These are phyloP conservation scores for Fusarium zealandicum DNA, from an alignment of 2,329 filamentous ascomycete genomes.

Conservation along the genomic window DNA sequence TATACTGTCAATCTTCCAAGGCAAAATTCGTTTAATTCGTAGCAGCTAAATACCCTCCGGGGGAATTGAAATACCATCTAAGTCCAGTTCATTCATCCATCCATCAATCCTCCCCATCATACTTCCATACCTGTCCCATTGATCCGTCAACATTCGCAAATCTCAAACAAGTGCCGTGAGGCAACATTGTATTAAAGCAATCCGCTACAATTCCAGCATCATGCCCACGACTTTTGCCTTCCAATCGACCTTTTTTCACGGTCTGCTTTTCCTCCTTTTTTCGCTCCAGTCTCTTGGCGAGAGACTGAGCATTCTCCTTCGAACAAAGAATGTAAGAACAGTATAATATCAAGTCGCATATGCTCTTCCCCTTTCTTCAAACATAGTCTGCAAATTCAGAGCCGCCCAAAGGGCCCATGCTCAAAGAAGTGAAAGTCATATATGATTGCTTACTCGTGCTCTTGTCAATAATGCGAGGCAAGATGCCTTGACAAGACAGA, in stretches of 20 bases:
- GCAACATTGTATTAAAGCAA: slow-evolving; percentile 53
- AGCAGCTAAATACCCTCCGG: slow-evolving; percentile 31
- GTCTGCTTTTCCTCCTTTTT: too few species aligned
- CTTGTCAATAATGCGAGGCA: too few species aligned
- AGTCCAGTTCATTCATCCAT: slow-evolving; percentile 1
- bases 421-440: slow-evolving; percentile 29
- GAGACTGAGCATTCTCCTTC: not conserved
- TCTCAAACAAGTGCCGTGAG: slow-evolving; percentile 55
- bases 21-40: slow-evolving; percentile 31
- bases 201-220: slow-evolving; percentile 28
- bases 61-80: slow-evolving; percentile 33
- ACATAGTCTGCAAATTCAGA: slow-evolving; percentile 35
- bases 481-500: not conserved
- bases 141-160: slow-evolving; percentile 21
- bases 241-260: not conserved
- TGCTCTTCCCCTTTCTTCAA: slow-evolving; percentile 30
- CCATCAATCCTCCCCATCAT: not conserved
- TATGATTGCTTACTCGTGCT: too few species aligned
- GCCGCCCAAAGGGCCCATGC: slow-evolving; percentile 9
- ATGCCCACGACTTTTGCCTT: slow-evolving; percentile 28
- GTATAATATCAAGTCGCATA: slow-evolving; percentile 14
- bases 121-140: slow-evolving; percentile 4
- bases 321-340: slow-evolving; percentile 9
- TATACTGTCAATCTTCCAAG: not conserved
- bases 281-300: too few species aligned